Conservation (phyloP, 345 rosid species). For the Eucalyptus viminalis region DNA sequence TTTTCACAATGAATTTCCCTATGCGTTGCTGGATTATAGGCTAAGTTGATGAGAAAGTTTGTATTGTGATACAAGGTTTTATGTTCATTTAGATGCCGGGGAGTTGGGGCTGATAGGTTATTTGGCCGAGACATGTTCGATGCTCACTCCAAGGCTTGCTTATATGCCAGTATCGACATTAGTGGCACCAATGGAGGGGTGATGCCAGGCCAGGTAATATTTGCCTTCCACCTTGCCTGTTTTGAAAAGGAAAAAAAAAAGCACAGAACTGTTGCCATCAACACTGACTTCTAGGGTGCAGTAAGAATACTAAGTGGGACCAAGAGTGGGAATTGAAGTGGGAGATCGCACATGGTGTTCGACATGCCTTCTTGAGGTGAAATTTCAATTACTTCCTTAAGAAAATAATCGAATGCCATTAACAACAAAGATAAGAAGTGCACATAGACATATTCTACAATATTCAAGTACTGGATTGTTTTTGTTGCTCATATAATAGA, state of each 20-base stretch:
- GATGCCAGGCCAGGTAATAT: too few species aligned
- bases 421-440: not conserved
- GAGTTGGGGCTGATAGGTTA: too few species aligned
- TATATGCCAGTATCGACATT: too few species aligned
- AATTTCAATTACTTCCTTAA: not conserved
- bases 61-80: not conserved
- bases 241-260: too few species aligned
- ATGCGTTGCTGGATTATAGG: not conserved
- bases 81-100: constrained; percentile 58
- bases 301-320: constrained; percentile 98
- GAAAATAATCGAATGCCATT: not conserved
- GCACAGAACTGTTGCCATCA: too few species aligned
- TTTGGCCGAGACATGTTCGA: too few species aligned
- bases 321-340: constrained; percentile 91
- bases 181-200: too few species aligned
- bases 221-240: too few species aligned
- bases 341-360: constrained; percentile 87
- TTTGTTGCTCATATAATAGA: constrained; percentile 22
- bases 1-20: not conserved
- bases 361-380: constrained; percentile 93
- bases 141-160: too few species aligned
- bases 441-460: not conserved
- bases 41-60: not conserved
- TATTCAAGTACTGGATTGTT: not conserved
- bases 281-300: too few species aligned